phyloP scores from a whole-genome alignment of 345 rosid genomes.

The Gossypium sturtianum region DNA sequence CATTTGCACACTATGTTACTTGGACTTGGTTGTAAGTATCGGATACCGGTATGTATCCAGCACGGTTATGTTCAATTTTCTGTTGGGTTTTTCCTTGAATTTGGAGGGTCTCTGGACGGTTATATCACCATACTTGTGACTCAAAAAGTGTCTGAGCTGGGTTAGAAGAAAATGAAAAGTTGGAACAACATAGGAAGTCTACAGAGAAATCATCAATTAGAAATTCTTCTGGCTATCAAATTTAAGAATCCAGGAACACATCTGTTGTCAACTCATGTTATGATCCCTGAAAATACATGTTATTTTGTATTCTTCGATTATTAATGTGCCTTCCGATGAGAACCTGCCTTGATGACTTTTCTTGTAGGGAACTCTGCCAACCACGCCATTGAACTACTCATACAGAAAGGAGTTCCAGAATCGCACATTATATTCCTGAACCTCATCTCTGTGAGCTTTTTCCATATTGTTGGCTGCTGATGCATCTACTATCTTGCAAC shows the following conservation, averaged over 20 bases:
- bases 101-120: too few species aligned
- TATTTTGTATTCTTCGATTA: neutral
- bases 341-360: conserved; percentile 5
- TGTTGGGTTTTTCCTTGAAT: too few species aligned
- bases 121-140: too few species aligned
- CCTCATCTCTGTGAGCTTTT: conserved; percentile 69
- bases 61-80: too few species aligned
- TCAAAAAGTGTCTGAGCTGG: too few species aligned
- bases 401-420: conserved; percentile 93
- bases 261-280: neutral
- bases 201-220: neutral
- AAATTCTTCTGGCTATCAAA: conserved; percentile 1
- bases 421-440: conserved; percentile 91
- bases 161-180: too few species aligned
- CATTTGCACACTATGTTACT: neutral
- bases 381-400: conserved; percentile 83
- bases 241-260: neutral
- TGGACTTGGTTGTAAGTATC: too few species aligned
- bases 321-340: neutral
- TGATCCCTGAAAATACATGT: neutral
- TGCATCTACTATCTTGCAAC: neutral
- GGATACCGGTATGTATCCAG: too few species aligned
- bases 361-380: conserved; percentile 86
- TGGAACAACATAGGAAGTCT: too few species aligned
- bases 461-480: neutral